Base-by-base conservation (phyloP, 495 filamentous ascomycete genomes). In the Lepraria neglecta region DNA sequence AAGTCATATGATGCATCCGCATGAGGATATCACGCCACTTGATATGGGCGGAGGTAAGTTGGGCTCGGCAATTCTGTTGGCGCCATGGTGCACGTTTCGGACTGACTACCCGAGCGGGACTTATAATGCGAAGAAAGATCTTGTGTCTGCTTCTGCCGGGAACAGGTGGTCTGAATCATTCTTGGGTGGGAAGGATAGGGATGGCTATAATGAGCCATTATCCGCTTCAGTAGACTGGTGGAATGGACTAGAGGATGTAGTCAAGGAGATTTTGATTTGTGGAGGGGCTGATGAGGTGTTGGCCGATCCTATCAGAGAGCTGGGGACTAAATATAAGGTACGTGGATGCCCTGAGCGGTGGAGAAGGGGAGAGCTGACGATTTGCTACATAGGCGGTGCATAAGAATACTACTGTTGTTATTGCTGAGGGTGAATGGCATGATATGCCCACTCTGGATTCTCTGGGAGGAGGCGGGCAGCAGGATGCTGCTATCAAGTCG, bases 1-100 rank as follows among this genome's bases (percentile, higher is more conserved):
- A 11, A 73, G 79, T 7, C 85, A 88, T 62, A 70, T 87, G 3
- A 71, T 81, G 0, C 84, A 87, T 63, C 83, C 84, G 3, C 82
- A 86, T 62, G 77, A 81, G 0, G 72, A 74, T 4, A 75, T 84
- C 56, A 67, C 75, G 7, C 67, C 69, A 0, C 24, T 78, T 1
- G 40, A 17, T 33, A 14, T 21, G 0, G 19, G 17, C 12, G 53
- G 45, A 14, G 50, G 48, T 42, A 63, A 24, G 19, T 65, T 48
- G 45, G 56, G 72, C 12, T 83, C 77, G 5, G 72, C 76, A 1
- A 69, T 85, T 40, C 73, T 81, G 0, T 75, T 82, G 43, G 76
- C 75, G 19, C 83, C 84, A 0, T 87, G 84, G 84, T 66, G 76
- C 2, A 73, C 68, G 27, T 87, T 86, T 61, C 66, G 67, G 24